A percentile compares a stretch with the other conserved stretches of the same genome.
Evolutionary conservation across 306 rosid species (phyloP).

Genomic region (Coriaria nepalensis): DNA sequence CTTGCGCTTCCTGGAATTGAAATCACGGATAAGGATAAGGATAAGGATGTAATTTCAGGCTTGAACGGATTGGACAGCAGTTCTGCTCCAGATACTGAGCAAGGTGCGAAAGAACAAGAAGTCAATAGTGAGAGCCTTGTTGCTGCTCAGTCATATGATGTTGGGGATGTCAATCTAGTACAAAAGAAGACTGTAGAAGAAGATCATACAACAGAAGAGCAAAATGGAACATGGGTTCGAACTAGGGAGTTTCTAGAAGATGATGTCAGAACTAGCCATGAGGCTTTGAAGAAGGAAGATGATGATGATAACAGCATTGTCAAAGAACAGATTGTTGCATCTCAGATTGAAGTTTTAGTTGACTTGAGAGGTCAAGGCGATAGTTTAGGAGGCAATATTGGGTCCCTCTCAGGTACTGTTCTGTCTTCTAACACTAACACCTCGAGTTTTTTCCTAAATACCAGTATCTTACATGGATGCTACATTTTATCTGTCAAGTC

Average conservation of each 20-base stretch:
- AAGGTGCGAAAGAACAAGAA: conserved; percentile 17
- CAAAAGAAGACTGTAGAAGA: conserved; percentile 16
- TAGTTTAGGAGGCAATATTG: conserved; percentile 80
- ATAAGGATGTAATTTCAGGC: conserved; percentile 1
- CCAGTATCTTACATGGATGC: neutral
- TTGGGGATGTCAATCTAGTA: conserved; percentile 10
- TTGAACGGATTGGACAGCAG: conserved; percentile 8
- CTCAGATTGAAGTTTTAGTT: conserved; percentile 42
- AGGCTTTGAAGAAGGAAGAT: conserved; percentile 27
- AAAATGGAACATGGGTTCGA: neutral
- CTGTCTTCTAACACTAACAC: no score
- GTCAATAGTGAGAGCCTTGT: conserved; percentile 11
- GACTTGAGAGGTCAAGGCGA: conserved; percentile 53
- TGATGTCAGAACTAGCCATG: conserved; percentile 22
- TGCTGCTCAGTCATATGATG: conserved; percentile 16
- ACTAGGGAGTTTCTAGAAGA: conserved; percentile 20
- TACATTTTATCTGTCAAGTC: neutral
- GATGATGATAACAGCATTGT: conserved; percentile 16
- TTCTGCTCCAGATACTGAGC: conserved; percentile 9
- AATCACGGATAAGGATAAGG: conserved; percentile 6
- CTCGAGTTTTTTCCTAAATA: no score
- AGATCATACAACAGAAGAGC: conserved; percentile 15
- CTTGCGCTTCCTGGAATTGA: conserved; percentile 19
- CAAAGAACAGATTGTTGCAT: conserved; percentile 20
- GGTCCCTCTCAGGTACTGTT: conserved; percentile 74